Percentiles rank a stretch among this genome's conserved stretches.
These are phyloP conservation scores for Penicillium brevicompactum DNA, from an alignment of 2,329 filamentous ascomycete species.

Conservation along the genomic window DNA sequence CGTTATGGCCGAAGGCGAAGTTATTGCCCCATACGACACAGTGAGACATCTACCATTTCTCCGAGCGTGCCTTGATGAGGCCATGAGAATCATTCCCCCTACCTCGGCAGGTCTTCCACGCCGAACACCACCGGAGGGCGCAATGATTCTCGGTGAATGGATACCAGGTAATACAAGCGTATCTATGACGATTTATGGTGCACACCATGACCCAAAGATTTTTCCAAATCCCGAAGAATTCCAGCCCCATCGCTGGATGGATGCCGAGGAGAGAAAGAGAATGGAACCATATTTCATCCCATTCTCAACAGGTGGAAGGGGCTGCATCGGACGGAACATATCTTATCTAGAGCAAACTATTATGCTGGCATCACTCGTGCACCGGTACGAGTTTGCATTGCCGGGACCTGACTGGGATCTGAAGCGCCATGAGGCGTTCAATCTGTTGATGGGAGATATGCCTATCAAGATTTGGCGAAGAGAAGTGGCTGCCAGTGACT, in stretches of 20 bases:
- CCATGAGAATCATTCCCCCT: slow-evolving; percentile 46
- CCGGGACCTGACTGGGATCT: slow-evolving; percentile 32
- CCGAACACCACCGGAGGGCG: slow-evolving; percentile 46
- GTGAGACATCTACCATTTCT: slow-evolving; percentile 54
- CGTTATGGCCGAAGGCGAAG: slow-evolving; percentile 43
- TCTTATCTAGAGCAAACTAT: slow-evolving; percentile 50
- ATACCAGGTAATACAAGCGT: slow-evolving; percentile 48
- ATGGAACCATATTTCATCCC: slow-evolving; percentile 41
- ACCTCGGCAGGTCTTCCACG: slow-evolving; percentile 45
- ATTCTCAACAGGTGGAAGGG: slow-evolving; percentile 41
- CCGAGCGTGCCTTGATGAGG: slow-evolving; percentile 54
- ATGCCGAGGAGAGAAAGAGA: slow-evolving; percentile 33
- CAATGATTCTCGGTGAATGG: slow-evolving; percentile 44
- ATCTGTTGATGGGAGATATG: slow-evolving; percentile 19
- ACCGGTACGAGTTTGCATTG: slow-evolving; percentile 47
- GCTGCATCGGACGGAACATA: slow-evolving; percentile 44
- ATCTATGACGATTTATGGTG: slow-evolving; percentile 41
- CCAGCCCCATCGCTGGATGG: slow-evolving; percentile 44
- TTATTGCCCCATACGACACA: slow-evolving; percentile 51
- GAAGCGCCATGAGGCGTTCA: slow-evolving; percentile 21
- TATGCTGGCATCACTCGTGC: slow-evolving; percentile 46
- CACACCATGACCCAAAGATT: slow-evolving; percentile 36
- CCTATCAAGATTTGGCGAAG: slow-evolving; percentile 18
- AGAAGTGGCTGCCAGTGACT: neutral
- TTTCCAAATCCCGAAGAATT: slow-evolving; percentile 40